phyloP scores from a whole-genome alignment of 140 eudicot genomes.

The Senecio squalidus region DNA sequence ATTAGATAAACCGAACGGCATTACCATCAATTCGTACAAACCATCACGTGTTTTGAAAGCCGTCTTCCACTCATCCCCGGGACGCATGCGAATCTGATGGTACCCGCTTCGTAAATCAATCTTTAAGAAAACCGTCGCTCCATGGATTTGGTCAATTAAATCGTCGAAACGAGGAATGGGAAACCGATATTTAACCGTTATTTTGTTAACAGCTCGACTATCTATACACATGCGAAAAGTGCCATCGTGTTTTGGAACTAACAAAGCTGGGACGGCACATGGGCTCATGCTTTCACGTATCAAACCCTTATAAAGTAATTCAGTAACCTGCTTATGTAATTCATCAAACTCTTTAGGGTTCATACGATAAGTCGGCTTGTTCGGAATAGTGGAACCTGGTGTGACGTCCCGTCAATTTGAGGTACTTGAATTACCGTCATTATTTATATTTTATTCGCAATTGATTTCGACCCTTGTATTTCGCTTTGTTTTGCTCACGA shows the following conservation, averaged over 20 bases:
- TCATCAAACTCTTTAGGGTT: constrained; percentile 9
- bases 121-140: not conserved
- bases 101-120: no score
- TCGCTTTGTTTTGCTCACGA: no score
- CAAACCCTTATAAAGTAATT: not conserved
- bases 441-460: no score
- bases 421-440: no score
- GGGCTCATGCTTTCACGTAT: not conserved
- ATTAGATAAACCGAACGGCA: constrained; percentile 11
- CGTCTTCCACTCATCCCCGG: constrained; percentile 6
- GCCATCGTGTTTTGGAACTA: no score
- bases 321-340: not conserved
- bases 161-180: no score
- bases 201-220: no score
- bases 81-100: constrained; percentile 3
- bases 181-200: no score
- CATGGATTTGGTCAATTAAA: not conserved
- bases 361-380: constrained; percentile 2
- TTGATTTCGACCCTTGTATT: no score
- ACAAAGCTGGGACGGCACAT: no score
- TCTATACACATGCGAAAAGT: no score
- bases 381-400: not conserved
- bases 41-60: constrained; percentile 1
- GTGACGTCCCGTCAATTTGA: no score
- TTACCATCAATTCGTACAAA: constrained; percentile 6